phyloP scores from a whole-genome alignment of 2,329 filamentous ascomycete genomes.

The Ceratocystis diversiconidia region DNA sequence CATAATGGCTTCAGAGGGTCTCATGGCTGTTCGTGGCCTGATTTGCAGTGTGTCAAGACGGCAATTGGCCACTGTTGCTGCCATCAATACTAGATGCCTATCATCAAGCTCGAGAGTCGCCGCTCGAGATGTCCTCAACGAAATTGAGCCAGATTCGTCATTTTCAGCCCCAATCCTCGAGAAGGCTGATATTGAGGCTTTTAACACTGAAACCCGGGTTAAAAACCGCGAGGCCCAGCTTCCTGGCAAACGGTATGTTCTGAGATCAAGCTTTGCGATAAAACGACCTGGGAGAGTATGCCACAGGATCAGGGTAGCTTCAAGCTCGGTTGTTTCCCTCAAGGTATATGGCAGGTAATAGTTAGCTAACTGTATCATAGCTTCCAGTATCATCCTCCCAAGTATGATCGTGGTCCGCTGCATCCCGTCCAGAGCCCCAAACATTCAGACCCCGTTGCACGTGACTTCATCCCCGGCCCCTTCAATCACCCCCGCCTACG shows the following conservation, averaged over 20 bases:
- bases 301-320: background rate
- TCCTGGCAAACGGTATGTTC: slow-evolving; percentile 34
- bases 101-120: slow-evolving; percentile 13
- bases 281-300: background rate
- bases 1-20: slow-evolving; percentile 20
- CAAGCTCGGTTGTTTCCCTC: background rate
- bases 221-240: slow-evolving; percentile 28
- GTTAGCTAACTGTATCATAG: slow-evolving; percentile 31
- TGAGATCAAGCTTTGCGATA: background rate
- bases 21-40: slow-evolving; percentile 21
- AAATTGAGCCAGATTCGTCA: slow-evolving; percentile 17
- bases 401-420: slow-evolving; percentile 85
- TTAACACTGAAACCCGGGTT: slow-evolving; percentile 28
- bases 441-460: slow-evolving; percentile 71
- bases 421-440: slow-evolving; percentile 87
- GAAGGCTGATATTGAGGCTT: slow-evolving; percentile 28
- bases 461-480: slow-evolving; percentile 77
- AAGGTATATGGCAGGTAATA: background rate
- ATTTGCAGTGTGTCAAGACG: slow-evolving; percentile 9
- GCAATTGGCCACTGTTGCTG: slow-evolving; percentile 16
- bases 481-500: slow-evolving; percentile 77
- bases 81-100: slow-evolving; percentile 19
- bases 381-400: slow-evolving; percentile 89
- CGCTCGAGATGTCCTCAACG: slow-evolving; percentile 10
- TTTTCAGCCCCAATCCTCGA: slow-evolving; percentile 31